Conservation (phyloP, 2,329 filamentous ascomycete genomes). For the Chrysoporthe cubensis region DNA sequence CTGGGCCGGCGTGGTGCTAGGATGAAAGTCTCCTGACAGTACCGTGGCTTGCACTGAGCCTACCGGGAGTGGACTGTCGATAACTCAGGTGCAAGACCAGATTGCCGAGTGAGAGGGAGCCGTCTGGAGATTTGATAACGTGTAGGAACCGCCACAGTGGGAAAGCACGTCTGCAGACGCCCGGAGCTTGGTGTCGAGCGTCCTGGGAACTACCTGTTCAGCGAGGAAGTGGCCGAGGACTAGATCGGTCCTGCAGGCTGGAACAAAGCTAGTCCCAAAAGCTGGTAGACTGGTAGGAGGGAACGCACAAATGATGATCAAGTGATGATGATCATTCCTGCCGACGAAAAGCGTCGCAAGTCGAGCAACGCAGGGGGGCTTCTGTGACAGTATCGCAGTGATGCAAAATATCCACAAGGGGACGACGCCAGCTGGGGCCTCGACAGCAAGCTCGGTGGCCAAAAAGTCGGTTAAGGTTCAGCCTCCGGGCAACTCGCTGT, state of each 20-base stretch:
- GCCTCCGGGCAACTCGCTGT: conserved; percentile 15
- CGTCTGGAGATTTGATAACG: neutral
- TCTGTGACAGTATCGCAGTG: neutral
- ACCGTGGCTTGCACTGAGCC: neutral
- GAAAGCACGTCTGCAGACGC: neutral
- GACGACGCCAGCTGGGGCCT: neutral
- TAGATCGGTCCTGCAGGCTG: conserved; percentile 18
- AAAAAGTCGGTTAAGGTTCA: conserved; percentile 23
- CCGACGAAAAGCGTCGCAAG: neutral
- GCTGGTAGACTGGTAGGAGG: conserved; percentile 5
- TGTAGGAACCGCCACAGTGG: neutral
- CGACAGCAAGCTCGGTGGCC: conserved; percentile 25
- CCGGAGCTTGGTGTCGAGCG: conserved; percentile 7
- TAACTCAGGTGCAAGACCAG: neutral
- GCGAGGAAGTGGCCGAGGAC: conserved; percentile 5
- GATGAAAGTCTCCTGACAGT: neutral
- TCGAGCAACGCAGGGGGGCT: no score
- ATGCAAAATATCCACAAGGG: neutral
- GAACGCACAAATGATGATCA: conserved; percentile 23
- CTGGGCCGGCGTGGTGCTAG: conserved; percentile 10
- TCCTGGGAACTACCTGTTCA: conserved; percentile 1
- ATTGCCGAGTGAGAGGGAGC: neutral
- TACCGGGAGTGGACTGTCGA: neutral
- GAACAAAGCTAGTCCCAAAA: conserved; percentile 18
- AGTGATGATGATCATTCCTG: conserved; percentile 18